These are phyloP conservation scores for Podosphaera xanthii DNA, from an alignment of 2,329 filamentous ascomycete species.

Conservation along the genomic window DNA sequence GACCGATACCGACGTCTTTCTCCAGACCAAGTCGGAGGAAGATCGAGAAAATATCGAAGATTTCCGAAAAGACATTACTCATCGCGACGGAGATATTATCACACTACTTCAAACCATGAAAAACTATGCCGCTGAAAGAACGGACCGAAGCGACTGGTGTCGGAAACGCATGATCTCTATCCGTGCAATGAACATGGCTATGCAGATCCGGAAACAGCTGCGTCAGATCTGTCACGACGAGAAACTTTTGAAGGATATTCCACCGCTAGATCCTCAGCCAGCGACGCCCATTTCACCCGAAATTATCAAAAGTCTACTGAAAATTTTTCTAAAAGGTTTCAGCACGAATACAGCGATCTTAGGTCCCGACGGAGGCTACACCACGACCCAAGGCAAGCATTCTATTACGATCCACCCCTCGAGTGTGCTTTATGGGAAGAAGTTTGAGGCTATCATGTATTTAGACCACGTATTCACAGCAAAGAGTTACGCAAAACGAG, in stretches of 20 bases:
- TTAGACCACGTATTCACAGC: constrained; percentile 42
- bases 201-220: constrained; percentile 38
- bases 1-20: constrained; percentile 38
- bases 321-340: constrained; percentile 40
- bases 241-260: constrained; percentile 21
- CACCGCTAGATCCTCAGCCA: constrained; percentile 28
- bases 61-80: constrained; percentile 31
- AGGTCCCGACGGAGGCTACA: constrained; percentile 35
- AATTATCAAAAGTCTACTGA: constrained; percentile 28
- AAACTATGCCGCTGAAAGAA: constrained; percentile 32
- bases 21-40: constrained; percentile 34
- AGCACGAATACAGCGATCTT: constrained; percentile 35
- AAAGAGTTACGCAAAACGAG: constrained; percentile 44
- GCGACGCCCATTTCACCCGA: constrained; percentile 32
- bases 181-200: constrained; percentile 37
- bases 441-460: constrained; percentile 45
- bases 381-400: constrained; percentile 35
- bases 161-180: constrained; percentile 30
- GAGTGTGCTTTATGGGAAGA: constrained; percentile 37
- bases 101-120: constrained; percentile 42
- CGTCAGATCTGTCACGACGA: constrained; percentile 31
- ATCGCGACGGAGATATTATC: constrained; percentile 40
- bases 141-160: constrained; percentile 31
- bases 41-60: constrained; percentile 29
- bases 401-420: constrained; percentile 38